Evolutionary conservation across 345 rosid species (phyloP).

Genomic region (Moricandia moricandioides): DNA sequence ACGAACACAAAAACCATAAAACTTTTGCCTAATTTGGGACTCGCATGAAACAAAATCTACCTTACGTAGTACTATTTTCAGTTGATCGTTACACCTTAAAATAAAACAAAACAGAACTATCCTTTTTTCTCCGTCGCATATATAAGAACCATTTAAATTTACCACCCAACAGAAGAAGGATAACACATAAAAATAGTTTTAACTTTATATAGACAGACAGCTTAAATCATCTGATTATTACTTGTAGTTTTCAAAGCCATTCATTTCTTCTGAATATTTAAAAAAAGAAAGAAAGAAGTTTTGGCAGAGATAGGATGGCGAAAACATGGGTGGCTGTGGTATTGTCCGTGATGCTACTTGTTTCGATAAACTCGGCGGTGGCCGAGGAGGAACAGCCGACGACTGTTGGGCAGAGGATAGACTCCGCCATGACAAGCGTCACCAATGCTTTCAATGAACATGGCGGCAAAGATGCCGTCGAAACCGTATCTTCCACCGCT

Average conservation of each 20-base stretch:
- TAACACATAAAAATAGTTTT: slow-evolving; percentile 1
- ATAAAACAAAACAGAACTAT: not conserved
- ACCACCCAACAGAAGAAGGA: not conserved
- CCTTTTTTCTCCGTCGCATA: not conserved
- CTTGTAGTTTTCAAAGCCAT: not conserved
- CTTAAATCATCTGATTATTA: not conserved
- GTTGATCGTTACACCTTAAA: slow-evolving; percentile 15
- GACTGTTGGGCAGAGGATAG: slow-evolving; percentile 29
- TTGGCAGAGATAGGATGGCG: slow-evolving; percentile 22
- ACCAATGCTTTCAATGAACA: slow-evolving; percentile 28
- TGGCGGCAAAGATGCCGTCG: slow-evolving; percentile 22
- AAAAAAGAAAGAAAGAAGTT: not conserved
- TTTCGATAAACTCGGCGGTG: not conserved
- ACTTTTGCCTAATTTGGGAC: slow-evolving; percentile 15
- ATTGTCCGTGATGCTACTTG: slow-evolving; percentile 24
- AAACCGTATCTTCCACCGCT: slow-evolving; percentile 20
- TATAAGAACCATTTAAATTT: slow-evolving; percentile 5
- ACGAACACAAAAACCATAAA: not conserved
- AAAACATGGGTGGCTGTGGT: slow-evolving; percentile 18
- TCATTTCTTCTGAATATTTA: not conserved
- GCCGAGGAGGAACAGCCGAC: slow-evolving; percentile 33
- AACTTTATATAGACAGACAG: not conserved
- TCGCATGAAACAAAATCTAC: slow-evolving; percentile 26
- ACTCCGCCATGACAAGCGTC: slow-evolving; percentile 1
- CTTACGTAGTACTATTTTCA: slow-evolving; percentile 6